phyloP scores from a whole-genome alignment of 106 monocot genomes.

The Xerophyta viscosa region DNA sequence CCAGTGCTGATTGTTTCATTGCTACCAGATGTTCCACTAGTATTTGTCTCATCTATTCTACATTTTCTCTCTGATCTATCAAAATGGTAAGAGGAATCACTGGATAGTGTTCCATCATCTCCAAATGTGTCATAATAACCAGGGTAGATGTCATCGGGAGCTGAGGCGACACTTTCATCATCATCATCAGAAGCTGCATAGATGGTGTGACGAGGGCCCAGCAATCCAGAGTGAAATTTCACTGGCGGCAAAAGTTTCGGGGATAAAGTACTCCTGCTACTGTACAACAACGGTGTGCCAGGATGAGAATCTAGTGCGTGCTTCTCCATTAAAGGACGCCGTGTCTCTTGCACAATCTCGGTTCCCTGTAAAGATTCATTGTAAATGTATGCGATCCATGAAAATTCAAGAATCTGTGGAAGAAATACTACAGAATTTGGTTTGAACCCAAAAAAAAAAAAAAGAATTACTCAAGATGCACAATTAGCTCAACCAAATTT shows the following conservation, averaged over 20 bases:
- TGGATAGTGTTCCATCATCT: slow-evolving; percentile 41
- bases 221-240: slow-evolving; percentile 30
- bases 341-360: slow-evolving; percentile 12
- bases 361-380: slow-evolving; percentile 24
- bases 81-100: slow-evolving; percentile 39
- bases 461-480: not conserved
- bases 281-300: slow-evolving; percentile 15
- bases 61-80: slow-evolving; percentile 12
- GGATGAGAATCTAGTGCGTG: slow-evolving; percentile 6
- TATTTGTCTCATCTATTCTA: slow-evolving; percentile 34
- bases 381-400: no score
- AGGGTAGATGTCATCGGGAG: slow-evolving; percentile 32
- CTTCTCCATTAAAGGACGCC: slow-evolving; percentile 54
- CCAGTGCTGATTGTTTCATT: slow-evolving; percentile 7
- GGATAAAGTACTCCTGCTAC: slow-evolving; percentile 26
- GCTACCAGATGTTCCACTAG: slow-evolving; percentile 1
- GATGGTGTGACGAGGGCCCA: slow-evolving; percentile 13
- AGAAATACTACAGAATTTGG: not conserved
- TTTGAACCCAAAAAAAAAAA: not conserved
- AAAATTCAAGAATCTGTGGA: no score
- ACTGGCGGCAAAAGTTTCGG: slow-evolving; percentile 41
- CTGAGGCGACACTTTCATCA: slow-evolving; percentile 50
- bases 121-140: slow-evolving; percentile 46
- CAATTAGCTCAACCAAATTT: not conserved
- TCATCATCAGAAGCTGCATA: slow-evolving; percentile 43